Conservation (phyloP, 331 rosid species). For the Acacia concinna region DNA sequence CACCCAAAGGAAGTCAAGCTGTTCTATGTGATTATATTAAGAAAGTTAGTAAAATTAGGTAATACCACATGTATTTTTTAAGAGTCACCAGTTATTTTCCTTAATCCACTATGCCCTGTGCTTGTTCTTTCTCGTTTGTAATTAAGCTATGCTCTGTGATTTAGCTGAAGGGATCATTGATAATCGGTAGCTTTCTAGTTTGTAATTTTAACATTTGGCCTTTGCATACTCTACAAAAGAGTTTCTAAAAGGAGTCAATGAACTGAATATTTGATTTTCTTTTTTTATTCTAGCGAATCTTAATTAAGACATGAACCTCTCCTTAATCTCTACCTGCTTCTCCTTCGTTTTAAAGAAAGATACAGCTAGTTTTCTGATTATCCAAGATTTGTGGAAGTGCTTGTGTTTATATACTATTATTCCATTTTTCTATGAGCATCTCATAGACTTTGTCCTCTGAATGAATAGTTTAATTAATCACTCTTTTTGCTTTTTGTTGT, state of each 20-base stretch:
- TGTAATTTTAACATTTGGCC: too few species aligned
- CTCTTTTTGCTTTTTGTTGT: too few species aligned
- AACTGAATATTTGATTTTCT: neutral
- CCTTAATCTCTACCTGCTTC: neutral
- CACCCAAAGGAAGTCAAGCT: neutral
- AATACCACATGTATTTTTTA: too few species aligned
- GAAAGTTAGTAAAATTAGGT: too few species aligned
- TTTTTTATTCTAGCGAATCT: slow-evolving; percentile 1
- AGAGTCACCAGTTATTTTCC: too few species aligned
- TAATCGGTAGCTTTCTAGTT: neutral
- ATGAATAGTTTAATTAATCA: neutral
- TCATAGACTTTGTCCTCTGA: neutral
- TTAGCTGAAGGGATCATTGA: neutral
- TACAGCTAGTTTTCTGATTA: neutral
- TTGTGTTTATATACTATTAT: neutral
- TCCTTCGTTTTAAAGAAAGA: neutral
- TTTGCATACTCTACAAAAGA: neutral
- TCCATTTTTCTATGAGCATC: neutral
- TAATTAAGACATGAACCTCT: neutral
- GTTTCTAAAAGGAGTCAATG: neutral
- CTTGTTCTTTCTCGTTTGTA: neutral
- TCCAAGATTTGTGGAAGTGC: neutral
- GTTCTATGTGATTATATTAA: neutral
- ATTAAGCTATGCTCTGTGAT: neutral
- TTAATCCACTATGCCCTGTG: too few species aligned